A percentile compares a stretch with the other conserved stretches of the same genome.
These are phyloP conservation scores for Capronia coronata DNA, from an alignment of 2,329 filamentous ascomycete genomes.

Conservation along the genomic window DNA sequence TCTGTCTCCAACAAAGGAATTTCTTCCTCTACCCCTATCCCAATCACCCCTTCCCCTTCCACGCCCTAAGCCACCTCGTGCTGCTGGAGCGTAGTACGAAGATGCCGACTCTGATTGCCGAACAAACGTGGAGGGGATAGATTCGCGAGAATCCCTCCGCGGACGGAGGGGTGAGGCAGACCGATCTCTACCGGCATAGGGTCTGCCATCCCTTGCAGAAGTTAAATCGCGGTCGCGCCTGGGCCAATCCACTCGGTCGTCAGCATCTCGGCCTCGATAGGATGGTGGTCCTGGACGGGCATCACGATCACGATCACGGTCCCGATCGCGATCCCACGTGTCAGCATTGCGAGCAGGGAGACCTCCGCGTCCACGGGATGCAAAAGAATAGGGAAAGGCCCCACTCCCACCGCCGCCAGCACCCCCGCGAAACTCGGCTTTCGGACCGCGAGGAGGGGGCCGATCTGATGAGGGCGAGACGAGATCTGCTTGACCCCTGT, in stretches of 20 bases:
- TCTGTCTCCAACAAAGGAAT: slow-evolving; percentile 37
- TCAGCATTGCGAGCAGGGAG: slow-evolving; percentile 55
- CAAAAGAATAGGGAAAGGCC: slow-evolving; percentile 28
- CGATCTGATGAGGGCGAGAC: slow-evolving; percentile 53
- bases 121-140: slow-evolving; percentile 35
- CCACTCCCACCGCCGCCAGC: slow-evolving; percentile 34
- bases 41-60: slow-evolving; percentile 38
- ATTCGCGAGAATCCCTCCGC: slow-evolving; percentile 42
- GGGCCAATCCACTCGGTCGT: slow-evolving; percentile 39
- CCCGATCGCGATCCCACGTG: slow-evolving; percentile 34
- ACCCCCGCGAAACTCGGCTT: slow-evolving; percentile 55
- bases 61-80: slow-evolving; percentile 36
- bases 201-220: slow-evolving; percentile 36
- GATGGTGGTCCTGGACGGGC: slow-evolving; percentile 34
- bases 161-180: slow-evolving; percentile 40
- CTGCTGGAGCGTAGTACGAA: slow-evolving; percentile 32
- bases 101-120: slow-evolving; percentile 35
- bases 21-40: slow-evolving; percentile 34
- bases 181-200: slow-evolving; percentile 42
- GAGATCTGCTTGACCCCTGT: slow-evolving; percentile 50
- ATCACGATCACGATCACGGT: slow-evolving; percentile 40
- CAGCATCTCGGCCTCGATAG: slow-evolving; percentile 35
- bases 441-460: slow-evolving; percentile 75
- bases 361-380: slow-evolving; percentile 47
- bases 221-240: slow-evolving; percentile 40